These are phyloP conservation scores for Datura wrightii DNA, from an alignment of 257 asterid species.

Conservation along the genomic window DNA sequence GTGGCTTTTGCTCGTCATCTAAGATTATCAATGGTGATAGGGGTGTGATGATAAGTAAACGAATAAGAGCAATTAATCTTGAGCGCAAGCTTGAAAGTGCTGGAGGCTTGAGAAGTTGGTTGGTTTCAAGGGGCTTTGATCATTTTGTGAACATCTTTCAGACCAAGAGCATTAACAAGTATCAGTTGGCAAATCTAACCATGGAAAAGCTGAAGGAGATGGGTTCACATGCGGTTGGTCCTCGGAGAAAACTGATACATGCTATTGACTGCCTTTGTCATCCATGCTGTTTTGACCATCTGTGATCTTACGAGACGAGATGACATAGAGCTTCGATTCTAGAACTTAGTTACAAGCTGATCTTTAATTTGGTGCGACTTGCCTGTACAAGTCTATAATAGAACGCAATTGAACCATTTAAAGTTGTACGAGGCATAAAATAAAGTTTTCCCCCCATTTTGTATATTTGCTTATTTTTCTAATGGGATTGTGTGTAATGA, in stretches of 20 bases:
- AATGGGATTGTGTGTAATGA: no score
- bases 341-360: not conserved
- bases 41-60: constrained; percentile 45
- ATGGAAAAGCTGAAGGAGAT: constrained; percentile 88
- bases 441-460: no score
- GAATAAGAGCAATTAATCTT: constrained; percentile 65
- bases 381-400: not conserved
- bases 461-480: no score
- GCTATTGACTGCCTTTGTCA: constrained; percentile 91
- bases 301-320: constrained; percentile 31
- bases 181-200: constrained; percentile 77
- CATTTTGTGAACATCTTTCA: constrained; percentile 65
- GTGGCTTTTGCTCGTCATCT: constrained; percentile 36
- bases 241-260: constrained; percentile 91
- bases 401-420: not conserved
- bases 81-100: constrained; percentile 73
- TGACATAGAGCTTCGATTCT: not conserved
- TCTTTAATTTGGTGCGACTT: not conserved
- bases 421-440: no score
- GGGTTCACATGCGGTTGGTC: constrained; percentile 88
- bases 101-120: constrained; percentile 90
- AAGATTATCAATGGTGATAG: constrained; percentile 45
- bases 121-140: constrained; percentile 72
- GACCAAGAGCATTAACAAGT: constrained; percentile 57
- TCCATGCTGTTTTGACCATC: constrained; percentile 74